These are phyloP conservation scores for Gamarada debralockiae DNA, from an alignment of 495 filamentous ascomycete genomes.

Conservation along the genomic window DNA sequence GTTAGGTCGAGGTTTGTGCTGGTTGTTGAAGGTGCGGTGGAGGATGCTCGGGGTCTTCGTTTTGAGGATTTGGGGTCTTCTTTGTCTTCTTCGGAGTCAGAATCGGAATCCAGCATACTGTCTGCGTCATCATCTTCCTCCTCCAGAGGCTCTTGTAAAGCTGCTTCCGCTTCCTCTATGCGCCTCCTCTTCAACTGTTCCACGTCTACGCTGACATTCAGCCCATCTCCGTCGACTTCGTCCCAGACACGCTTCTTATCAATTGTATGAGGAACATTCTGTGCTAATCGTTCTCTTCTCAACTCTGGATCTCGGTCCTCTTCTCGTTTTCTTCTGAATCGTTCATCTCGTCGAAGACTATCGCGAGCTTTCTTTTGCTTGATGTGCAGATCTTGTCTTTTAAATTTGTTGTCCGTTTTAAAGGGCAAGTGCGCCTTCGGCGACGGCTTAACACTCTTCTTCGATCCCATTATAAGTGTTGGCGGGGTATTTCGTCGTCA, in stretches of 20 bases:
- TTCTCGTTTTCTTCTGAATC: constrained; percentile 73
- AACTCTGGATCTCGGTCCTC: constrained; percentile 82
- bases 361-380: constrained; percentile 72
- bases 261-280: constrained; percentile 78
- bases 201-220: constrained; percentile 75
- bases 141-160: constrained; percentile 40
- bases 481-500: background rate
- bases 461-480: constrained; percentile 33
- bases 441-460: constrained; percentile 32
- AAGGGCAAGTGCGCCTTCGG: constrained; percentile 33
- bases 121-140: constrained; percentile 60
- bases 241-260: constrained; percentile 94
- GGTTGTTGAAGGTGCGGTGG: constrained; percentile 55
- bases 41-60: constrained; percentile 27
- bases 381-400: constrained; percentile 69
- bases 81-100: constrained; percentile 41
- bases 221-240: constrained; percentile 62
- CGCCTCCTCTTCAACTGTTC: constrained; percentile 70
- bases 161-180: constrained; percentile 59
- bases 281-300: constrained; percentile 61
- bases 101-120: constrained; percentile 63
- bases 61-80: constrained; percentile 26
- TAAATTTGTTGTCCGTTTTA: constrained; percentile 63
- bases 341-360: constrained; percentile 66
- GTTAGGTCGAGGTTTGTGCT: constrained; percentile 70